phyloP scores from a whole-genome alignment of 345 rosid genomes.

The Aquilaria yunnanensis region DNA sequence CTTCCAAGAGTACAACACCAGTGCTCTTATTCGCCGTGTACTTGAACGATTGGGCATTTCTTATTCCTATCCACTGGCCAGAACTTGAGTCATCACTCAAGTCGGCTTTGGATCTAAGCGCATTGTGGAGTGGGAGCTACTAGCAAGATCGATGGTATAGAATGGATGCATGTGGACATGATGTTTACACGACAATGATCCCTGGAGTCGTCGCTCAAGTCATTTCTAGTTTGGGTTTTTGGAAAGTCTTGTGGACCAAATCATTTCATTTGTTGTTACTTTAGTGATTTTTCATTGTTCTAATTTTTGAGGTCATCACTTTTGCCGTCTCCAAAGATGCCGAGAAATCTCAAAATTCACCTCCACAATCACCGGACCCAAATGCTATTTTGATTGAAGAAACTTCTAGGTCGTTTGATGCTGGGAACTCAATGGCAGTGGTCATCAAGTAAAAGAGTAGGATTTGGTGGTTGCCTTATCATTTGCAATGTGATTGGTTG shows the following conservation, averaged over 20 bases:
- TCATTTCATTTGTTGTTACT: neutral
- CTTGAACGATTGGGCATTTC: constrained; percentile 53
- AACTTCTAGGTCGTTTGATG: too few relatives aligned
- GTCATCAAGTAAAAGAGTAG: too few relatives aligned
- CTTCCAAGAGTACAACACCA: too few relatives aligned
- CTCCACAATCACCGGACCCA: too few relatives aligned
- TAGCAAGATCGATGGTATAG: constrained; percentile 61
- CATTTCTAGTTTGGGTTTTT: constrained; percentile 10
- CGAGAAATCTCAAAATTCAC: too few relatives aligned
- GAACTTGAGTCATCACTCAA: constrained; percentile 65
- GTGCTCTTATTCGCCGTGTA: constrained; percentile 30
- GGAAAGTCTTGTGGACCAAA: neutral
- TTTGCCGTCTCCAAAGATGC: too few relatives aligned
- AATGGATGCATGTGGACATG: constrained; percentile 93
- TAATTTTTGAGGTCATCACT: neutral
- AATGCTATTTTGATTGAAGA: too few relatives aligned
- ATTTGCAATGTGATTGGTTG: constrained; percentile 12
- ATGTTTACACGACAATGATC: constrained; percentile 77
- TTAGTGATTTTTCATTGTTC: neutral
- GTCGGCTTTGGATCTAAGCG: constrained; percentile 69
- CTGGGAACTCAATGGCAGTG: too few relatives aligned
- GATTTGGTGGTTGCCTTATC: too few relatives aligned
- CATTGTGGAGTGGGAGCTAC: constrained; percentile 75
- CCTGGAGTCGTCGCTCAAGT: constrained; percentile 89
- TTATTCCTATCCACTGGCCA: constrained; percentile 57